Conservation (phyloP, 2,329 filamentous ascomycete species). For the Neonectria magnoliae region DNA sequence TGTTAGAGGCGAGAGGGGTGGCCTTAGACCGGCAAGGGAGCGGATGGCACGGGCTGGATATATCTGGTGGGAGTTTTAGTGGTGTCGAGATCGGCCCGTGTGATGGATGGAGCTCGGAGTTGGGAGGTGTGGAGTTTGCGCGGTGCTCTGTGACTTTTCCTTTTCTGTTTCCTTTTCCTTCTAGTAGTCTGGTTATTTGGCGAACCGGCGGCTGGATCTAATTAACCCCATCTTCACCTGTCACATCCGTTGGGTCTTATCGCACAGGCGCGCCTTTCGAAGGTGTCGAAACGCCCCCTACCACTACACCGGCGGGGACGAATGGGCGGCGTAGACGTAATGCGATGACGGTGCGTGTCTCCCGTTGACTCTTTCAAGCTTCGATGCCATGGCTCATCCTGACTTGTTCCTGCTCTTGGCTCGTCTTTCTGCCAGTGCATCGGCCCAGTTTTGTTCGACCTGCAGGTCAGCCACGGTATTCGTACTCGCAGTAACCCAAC, state of each 20-base stretch:
- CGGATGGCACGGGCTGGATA: background rate
- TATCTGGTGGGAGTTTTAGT: background rate
- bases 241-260: conserved; percentile 7
- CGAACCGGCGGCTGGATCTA: background rate
- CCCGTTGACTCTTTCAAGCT: background rate
- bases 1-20: background rate
- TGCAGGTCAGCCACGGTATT: background rate
- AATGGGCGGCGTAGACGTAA: conserved; percentile 43
- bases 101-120: conserved; percentile 21
- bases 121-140: conserved; percentile 22
- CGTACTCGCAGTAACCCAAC: background rate
- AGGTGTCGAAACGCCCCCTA: background rate
- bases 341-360: conserved; percentile 37
- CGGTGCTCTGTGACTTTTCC: conserved; percentile 1
- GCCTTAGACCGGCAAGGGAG: background rate
- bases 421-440: background rate
- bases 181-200: background rate
- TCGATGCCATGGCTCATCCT: conserved; percentile 13
- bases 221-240: background rate
- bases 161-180: background rate
- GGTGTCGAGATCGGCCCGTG: conserved; percentile 40
- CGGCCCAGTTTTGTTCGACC: background rate
- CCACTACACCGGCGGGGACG: conserved; percentile 19
- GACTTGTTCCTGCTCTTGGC: background rate
- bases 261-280: conserved; percentile 23